phyloP scores from a whole-genome alignment of 345 rosid species.

The Euphorbia tirucalli region DNA sequence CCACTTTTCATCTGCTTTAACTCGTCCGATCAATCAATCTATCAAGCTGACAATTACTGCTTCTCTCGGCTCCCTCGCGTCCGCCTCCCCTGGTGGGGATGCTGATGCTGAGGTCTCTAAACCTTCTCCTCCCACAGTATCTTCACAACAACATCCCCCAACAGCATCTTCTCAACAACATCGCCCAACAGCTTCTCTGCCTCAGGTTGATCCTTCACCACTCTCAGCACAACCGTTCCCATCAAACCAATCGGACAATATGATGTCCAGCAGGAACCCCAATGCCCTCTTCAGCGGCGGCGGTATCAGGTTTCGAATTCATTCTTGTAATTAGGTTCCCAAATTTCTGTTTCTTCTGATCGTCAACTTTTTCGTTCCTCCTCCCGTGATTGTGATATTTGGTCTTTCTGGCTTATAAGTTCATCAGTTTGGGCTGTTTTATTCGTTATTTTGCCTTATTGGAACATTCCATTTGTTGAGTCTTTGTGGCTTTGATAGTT shows the following conservation, averaged over 20 bases:
- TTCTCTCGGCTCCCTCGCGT: neutral
- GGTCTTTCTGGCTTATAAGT: too few species aligned
- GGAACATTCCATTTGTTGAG: neutral
- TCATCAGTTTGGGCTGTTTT: neutral
- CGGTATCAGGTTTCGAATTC: constrained; percentile 40
- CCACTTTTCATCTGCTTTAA: neutral
- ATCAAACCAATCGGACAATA: neutral
- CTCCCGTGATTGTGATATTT: too few species aligned
- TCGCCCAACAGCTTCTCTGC: neutral
- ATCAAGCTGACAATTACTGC: constrained; percentile 15
- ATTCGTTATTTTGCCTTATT: neutral
- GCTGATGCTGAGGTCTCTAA: constrained; percentile 9
- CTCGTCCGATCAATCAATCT: neutral
- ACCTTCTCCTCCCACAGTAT: neutral
- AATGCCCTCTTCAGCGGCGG: constrained; percentile 47
- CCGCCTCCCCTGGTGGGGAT: constrained; percentile 15
- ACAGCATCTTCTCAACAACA: too few species aligned
- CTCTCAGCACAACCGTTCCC: constrained; percentile 3
- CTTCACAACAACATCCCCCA: neutral
- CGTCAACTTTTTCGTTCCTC: neutral
- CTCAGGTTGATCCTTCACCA: neutral
- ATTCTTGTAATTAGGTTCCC: neutral
- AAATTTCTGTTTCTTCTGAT: neutral
- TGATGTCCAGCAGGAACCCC: constrained; percentile 33
- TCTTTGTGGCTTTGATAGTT: constrained; percentile 1